Percentiles rank a stretch among this genome's conserved stretches.
Evolutionary conservation across 2,329 filamentous ascomycete genomes (phyloP).

Genomic region (Bisporella sp.): DNA sequence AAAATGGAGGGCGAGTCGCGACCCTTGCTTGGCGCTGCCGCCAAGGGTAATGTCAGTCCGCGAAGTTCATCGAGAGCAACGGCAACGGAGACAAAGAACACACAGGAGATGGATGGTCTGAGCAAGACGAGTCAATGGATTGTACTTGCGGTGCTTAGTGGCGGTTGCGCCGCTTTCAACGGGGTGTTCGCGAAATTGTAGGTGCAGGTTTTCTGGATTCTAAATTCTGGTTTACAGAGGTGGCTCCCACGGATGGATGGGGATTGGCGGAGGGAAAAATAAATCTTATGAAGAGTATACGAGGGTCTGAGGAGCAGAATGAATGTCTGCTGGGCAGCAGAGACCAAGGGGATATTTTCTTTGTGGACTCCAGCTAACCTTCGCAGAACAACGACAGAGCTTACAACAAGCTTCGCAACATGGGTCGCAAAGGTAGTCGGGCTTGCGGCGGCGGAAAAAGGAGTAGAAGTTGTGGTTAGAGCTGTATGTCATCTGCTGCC

Average conservation of each 20-base stretch:
- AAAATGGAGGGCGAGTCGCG: too few relatives aligned
- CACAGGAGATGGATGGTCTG: slow-evolving; percentile 21
- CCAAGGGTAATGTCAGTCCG: too few relatives aligned
- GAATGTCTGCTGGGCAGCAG: too few relatives aligned
- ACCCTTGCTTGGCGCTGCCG: too few relatives aligned
- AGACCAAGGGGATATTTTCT: too few relatives aligned
- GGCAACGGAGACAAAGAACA: too few relatives aligned
- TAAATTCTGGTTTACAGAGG: neutral
- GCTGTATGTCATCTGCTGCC: slow-evolving; percentile 34
- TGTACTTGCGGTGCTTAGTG: slow-evolving; percentile 63
- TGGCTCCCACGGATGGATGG: neutral
- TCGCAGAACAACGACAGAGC: slow-evolving; percentile 44
- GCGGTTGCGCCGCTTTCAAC: slow-evolving; percentile 73
- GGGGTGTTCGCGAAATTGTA: slow-evolving; percentile 71
- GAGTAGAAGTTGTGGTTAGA: slow-evolving; percentile 42
- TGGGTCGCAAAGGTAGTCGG: slow-evolving; percentile 37
- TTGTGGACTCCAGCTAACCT: neutral
- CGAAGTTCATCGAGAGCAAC: too few relatives aligned
- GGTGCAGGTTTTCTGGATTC: slow-evolving; percentile 27
- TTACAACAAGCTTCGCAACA: slow-evolving; percentile 45
- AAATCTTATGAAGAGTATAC: too few relatives aligned
- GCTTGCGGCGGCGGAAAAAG: slow-evolving; percentile 35
- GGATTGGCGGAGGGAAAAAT: neutral
- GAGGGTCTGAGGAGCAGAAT: too few relatives aligned
- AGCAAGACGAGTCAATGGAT: slow-evolving; percentile 49